phyloP scores from a whole-genome alignment of 2,329 filamentous ascomycete species.

The Cyphellophora europaea region DNA sequence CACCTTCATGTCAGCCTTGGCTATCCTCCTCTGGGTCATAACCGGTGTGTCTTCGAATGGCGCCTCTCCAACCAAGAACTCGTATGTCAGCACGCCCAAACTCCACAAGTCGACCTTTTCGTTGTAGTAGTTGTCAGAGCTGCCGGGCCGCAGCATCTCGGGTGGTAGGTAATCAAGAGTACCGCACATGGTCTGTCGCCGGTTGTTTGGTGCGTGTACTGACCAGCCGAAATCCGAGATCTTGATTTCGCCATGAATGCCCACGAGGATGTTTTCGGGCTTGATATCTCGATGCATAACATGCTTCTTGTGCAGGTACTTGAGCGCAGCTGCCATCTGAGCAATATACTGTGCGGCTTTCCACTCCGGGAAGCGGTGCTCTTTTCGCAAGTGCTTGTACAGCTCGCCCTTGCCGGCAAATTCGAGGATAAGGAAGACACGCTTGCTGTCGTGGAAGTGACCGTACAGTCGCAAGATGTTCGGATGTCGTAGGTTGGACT shows the following conservation, averaged over 20 bases:
- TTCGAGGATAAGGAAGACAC: constrained; percentile 79
- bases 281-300: constrained; percentile 98
- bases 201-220: constrained; percentile 91
- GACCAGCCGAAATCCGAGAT: constrained; percentile 98
- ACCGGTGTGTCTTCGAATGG: constrained; percentile 93
- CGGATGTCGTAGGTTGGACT: constrained; percentile 75
- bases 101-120: constrained; percentile 98
- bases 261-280: constrained; percentile 92
- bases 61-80: constrained; percentile 91
- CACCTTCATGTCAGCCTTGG: constrained; percentile 81
- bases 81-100: constrained; percentile 87
- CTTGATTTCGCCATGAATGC: constrained; percentile 96
- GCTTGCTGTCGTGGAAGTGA: constrained; percentile 82
- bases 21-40: constrained; percentile 88
- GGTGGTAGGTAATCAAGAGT: constrained; percentile 95
- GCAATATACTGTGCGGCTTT: constrained; percentile 81
- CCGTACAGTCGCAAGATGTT: constrained; percentile 78
- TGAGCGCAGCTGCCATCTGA: constrained; percentile 81
- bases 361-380: constrained; percentile 73
- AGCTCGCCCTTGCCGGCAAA: constrained; percentile 79
- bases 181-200: constrained; percentile 90
- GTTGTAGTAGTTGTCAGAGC: constrained; percentile 77
- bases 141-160: constrained; percentile 85
- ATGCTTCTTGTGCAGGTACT: constrained; percentile 91
- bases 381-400: constrained; percentile 75